Conservation (phyloP, 495 filamentous ascomycete genomes). For the Lasiosphaeria ovina region DNA sequence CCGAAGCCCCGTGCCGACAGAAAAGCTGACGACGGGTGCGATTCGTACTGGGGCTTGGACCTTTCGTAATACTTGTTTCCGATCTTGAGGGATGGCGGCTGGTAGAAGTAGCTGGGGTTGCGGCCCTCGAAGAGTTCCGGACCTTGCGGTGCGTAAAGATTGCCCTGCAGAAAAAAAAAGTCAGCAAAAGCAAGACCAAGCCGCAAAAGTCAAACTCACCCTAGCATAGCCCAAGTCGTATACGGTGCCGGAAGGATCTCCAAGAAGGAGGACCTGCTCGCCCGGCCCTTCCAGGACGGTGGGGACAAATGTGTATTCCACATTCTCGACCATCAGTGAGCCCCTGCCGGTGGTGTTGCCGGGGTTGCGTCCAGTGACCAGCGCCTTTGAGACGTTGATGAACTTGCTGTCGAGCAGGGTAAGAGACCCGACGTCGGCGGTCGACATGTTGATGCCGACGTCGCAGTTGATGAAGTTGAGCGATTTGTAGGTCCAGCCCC, state of each 20-base stretch:
- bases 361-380: constrained; percentile 60
- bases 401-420: constrained; percentile 76
- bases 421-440: constrained; percentile 67
- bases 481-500: constrained; percentile 83
- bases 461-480: constrained; percentile 71
- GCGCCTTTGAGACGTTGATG: constrained; percentile 60
- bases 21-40: constrained; percentile 38
- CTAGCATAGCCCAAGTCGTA: constrained; percentile 24
- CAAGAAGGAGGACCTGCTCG: constrained; percentile 45
- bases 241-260: constrained; percentile 22
- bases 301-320: constrained; percentile 53
- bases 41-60: constrained; percentile 66
- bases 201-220: constrained; percentile 37
- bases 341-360: constrained; percentile 58
- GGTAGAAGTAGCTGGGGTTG: constrained; percentile 18
- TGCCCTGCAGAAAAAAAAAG: constrained; percentile 16
- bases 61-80: constrained; percentile 57
- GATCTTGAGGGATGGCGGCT: constrained; percentile 29
- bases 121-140: constrained; percentile 21
- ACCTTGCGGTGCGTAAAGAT: constrained; percentile 25
- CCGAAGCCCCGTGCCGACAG: constrained; percentile 26
- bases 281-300: constrained; percentile 54
- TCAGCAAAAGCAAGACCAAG: neutral
- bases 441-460: constrained; percentile 76
- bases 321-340: constrained; percentile 77